Percentiles rank a stretch among this genome's conserved stretches.
Evolutionary conservation across 257 asterid genomes (phyloP).

Genomic region (Solanum appendiculatum): DNA sequence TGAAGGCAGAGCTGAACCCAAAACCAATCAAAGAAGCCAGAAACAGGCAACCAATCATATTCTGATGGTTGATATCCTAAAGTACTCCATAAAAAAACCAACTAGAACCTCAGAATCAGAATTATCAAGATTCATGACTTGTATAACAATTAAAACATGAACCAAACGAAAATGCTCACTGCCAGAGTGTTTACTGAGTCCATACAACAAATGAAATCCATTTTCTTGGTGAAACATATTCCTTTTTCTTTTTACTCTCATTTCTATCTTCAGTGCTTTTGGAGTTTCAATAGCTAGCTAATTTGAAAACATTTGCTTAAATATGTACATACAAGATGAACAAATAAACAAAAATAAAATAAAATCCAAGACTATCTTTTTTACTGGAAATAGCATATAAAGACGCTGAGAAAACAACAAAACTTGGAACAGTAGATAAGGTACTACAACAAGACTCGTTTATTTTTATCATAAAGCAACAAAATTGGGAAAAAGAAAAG

Average conservation of each 20-base stretch:
- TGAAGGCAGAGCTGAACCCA: neutral
- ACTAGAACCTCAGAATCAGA: neutral
- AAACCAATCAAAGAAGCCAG: neutral
- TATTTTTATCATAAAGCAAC: neutral
- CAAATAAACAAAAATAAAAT: neutral
- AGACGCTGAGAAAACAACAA: neutral
- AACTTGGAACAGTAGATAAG: neutral
- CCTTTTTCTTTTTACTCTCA: neutral
- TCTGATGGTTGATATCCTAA: neutral
- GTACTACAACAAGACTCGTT: neutral
- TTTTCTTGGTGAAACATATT: neutral
- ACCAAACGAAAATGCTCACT: neutral
- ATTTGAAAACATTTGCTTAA: neutral
- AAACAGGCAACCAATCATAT: neutral
- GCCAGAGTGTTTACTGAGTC: neutral
- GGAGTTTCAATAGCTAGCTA: neutral
- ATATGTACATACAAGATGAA: neutral
- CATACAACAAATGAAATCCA: neutral
- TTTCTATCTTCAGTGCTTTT: neutral
- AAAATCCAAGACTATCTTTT: neutral
- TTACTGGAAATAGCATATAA: neutral
- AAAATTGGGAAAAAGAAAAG: neutral
- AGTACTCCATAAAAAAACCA: neutral
- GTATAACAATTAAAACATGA: neutral
- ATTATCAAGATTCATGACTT: neutral